A percentile compares a stretch with the other conserved stretches of the same genome.
These are phyloP conservation scores for Quercus tomentella DNA, from an alignment of 331 rosid species.

Conservation along the genomic window DNA sequence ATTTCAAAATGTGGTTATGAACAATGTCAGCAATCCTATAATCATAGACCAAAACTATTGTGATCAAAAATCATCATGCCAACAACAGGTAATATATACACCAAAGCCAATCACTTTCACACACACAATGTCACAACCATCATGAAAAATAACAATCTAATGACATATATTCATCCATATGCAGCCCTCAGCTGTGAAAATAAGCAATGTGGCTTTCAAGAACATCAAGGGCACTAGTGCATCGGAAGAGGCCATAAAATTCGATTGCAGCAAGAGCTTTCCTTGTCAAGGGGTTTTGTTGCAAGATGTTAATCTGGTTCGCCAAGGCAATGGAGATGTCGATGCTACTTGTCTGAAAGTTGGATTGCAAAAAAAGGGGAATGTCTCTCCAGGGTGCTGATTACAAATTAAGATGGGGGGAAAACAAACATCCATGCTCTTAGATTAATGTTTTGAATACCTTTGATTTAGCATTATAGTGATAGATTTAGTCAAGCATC, in stretches of 20 bases:
- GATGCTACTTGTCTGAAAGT: constrained; percentile 63
- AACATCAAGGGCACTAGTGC: constrained; percentile 88
- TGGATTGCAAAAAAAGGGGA: constrained; percentile 27
- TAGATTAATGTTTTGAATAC: neutral
- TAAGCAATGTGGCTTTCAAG: constrained; percentile 54
- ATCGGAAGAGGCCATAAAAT: constrained; percentile 61
- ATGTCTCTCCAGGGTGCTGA: constrained; percentile 50
- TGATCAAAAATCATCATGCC: constrained; percentile 44
- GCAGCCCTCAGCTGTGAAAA: constrained; percentile 66
- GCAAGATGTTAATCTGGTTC: constrained; percentile 39
- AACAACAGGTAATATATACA: constrained; percentile 40
- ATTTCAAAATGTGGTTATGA: constrained; percentile 50
- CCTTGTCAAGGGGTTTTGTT: constrained; percentile 52
- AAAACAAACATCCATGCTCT: neutral
- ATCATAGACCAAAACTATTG: constrained; percentile 86
- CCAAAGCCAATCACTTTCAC: neutral
- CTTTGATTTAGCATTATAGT: neutral
- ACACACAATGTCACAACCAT: neutral
- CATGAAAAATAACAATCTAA: neutral
- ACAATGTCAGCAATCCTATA: constrained; percentile 75
- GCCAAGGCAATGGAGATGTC: constrained; percentile 3
- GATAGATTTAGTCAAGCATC: neutral
- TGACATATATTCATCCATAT: neutral
- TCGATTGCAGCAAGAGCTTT: constrained; percentile 55
- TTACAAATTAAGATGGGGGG: neutral